Conservation (phyloP, 1,284 basidiomycete species). For the Microbotryum intermedium region DNA sequence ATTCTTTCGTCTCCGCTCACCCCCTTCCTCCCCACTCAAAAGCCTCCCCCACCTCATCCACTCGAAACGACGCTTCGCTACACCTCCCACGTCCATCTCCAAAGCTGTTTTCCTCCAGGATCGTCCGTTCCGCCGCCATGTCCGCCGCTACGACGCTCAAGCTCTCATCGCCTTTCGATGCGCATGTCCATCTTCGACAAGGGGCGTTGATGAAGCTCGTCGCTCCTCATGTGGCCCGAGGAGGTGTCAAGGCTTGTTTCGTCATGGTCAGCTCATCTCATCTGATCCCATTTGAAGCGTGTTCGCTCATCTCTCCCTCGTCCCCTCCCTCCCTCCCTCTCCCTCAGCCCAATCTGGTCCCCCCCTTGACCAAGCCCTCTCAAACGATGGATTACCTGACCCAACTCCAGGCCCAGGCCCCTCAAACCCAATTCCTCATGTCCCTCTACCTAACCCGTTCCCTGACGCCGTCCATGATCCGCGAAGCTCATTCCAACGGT, state of each 20-base stretch:
- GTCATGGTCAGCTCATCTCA: slow-evolving; percentile 66
- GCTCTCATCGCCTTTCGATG: slow-evolving; percentile 67
- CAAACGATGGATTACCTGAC: slow-evolving; percentile 74
- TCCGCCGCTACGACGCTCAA: slow-evolving; percentile 31
- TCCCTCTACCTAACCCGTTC: slow-evolving; percentile 88
- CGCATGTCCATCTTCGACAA: slow-evolving; percentile 85
- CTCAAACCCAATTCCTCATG: slow-evolving; percentile 80
- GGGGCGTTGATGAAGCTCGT: slow-evolving; percentile 74
- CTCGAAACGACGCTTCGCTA: not conserved
- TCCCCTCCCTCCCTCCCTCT: not conserved
- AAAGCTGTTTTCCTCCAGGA: no score
- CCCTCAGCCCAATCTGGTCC: slow-evolving; percentile 79
- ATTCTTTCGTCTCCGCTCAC: no score
- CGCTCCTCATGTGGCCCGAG: slow-evolving; percentile 77
- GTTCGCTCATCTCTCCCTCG: not conserved
- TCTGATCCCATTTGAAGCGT: slow-evolving; percentile 5
- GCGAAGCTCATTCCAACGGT: slow-evolving; percentile 75
- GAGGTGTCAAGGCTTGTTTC: slow-evolving; percentile 86
- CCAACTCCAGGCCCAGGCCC: slow-evolving; percentile 64
- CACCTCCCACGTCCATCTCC: not conserved
- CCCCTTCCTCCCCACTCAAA: no score
- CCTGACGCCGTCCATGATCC: slow-evolving; percentile 83
- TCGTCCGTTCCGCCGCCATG: not conserved
- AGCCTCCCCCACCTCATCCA: no score
- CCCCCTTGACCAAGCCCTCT: slow-evolving; percentile 79